phyloP scores from a whole-genome alignment of 2,329 filamentous ascomycete genomes.

The Calonectria hongkongensis region DNA sequence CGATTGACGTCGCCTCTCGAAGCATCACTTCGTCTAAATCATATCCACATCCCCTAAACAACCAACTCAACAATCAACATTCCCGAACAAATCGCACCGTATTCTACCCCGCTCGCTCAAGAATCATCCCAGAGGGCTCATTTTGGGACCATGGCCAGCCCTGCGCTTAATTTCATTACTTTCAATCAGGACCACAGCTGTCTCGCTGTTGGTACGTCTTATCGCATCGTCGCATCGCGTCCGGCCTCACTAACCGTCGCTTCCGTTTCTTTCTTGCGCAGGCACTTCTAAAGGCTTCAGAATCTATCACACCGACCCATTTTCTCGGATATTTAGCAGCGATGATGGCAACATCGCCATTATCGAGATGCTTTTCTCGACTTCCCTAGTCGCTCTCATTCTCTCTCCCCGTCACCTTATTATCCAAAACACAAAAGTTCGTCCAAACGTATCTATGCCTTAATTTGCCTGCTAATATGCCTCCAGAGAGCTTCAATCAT shows the following conservation, averaged over 20 bases:
- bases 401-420: constrained; percentile 93
- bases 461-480: constrained; percentile 43
- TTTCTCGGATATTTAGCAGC: constrained; percentile 94
- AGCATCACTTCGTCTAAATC: not conserved
- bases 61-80: not conserved
- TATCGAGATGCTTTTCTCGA: constrained; percentile 99
- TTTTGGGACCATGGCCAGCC: constrained; percentile 74
- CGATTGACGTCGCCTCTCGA: constrained; percentile 12
- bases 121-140: no score
- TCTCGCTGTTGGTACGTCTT: constrained; percentile 89
- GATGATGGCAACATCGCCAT: constrained; percentile 96
- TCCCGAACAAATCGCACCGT: not conserved
- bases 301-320: constrained; percentile 97
- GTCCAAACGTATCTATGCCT: constrained; percentile 20
- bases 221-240: constrained; percentile 33
- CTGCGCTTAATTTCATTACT: constrained; percentile 96
- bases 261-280: constrained; percentile 58
- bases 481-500: constrained; percentile 84
- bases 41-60: not conserved
- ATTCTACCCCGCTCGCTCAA: not conserved
- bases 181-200: constrained; percentile 99
- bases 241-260: constrained; percentile 36
- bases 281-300: constrained; percentile 95
- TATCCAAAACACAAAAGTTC: constrained; percentile 97
- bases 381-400: constrained; percentile 94